Conservation (phyloP, 768 basidiomycete species). For the Psilocybe cubensis region DNA sequence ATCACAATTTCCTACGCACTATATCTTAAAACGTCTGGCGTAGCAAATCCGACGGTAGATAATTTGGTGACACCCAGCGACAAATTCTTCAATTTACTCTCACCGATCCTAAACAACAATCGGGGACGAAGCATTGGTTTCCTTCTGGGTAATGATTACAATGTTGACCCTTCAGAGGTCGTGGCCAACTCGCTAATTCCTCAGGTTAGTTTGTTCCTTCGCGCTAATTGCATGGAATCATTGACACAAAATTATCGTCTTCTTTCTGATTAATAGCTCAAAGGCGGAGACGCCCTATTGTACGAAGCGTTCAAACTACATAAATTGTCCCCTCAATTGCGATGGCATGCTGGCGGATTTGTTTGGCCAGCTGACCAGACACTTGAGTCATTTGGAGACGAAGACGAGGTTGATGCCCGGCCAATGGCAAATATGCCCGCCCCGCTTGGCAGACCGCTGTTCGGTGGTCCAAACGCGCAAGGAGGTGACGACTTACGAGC, state of each 20-base stretch:
- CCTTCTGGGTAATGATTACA: slow-evolving; percentile 70
- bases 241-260: background rate
- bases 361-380: slow-evolving; percentile 77
- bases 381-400: slow-evolving; percentile 62
- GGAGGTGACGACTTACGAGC: slow-evolving; percentile 42
- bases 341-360: slow-evolving; percentile 88
- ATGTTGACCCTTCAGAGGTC: slow-evolving; percentile 67
- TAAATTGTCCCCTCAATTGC: slow-evolving; percentile 74
- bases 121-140: slow-evolving; percentile 76
- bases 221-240: background rate
- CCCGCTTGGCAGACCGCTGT: slow-evolving; percentile 40
- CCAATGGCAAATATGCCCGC: slow-evolving; percentile 36
- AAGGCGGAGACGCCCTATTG: slow-evolving; percentile 74
- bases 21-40: slow-evolving; percentile 68
- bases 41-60: slow-evolving; percentile 50
- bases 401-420: slow-evolving; percentile 25
- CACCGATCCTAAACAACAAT: slow-evolving; percentile 71
- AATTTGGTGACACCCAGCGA: slow-evolving; percentile 77
- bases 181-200: slow-evolving; percentile 75
- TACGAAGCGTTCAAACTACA: slow-evolving; percentile 79
- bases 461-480: slow-evolving; percentile 28
- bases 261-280: slow-evolving; percentile 50
- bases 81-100: slow-evolving; percentile 69
- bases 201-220: slow-evolving; percentile 47
- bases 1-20: slow-evolving; percentile 75